Evolutionary conservation across 2,329 filamentous ascomycete species (phyloP), one percentile per base, ranked within the genome.

Genomic region (Pseudocercospora fijiensis): DNA sequence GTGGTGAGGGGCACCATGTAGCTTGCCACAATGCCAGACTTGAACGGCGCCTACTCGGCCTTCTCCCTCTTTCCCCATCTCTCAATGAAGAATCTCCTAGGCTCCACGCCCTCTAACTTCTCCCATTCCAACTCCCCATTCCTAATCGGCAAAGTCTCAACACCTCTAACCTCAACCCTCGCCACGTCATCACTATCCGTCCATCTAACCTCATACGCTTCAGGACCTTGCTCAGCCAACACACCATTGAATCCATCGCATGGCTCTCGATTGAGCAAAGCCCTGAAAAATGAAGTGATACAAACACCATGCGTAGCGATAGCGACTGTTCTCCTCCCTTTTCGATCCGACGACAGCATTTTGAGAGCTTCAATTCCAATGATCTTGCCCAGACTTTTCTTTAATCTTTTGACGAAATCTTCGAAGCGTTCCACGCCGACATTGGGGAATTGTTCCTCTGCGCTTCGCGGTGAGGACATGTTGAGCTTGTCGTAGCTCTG

Each of bases 291-390:
- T 7, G 51, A 53, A 53, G 51, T 53, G n/a, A 53, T 53, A 30
- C 51, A 53, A 10, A 53, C 51, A 20, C 27, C 51, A 27, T 53
- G 51, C 8, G 51, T 53, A 28, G 51, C 51, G 26, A 53, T 53
- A 3, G n/a, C 51, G 2, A 53, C 51, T 0, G 26, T 26, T 20
- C 51, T 2, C 22, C 28, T 2, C 22, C 28, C 4, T 10, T n/a
- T 6, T 26, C 28, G 51, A 20, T 28, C n/a, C 8, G 16, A 26
- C 13, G 22, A 26, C 13, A 11, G 4, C n/a, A 27, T 10, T 11
- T 53, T 53, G 2, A 22, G 22, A n/a, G 51, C 27, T 53, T 53
- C 51, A n/a, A 30, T 27, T 4, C 24, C 51, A 3, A 53, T 28
- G 16, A 30, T 27, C 1, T 26, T 22, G 51, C 51, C 51, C 8